Evolutionary conservation across 2,329 filamentous ascomycete genomes (phyloP), one percentile per base, ranked within the genome.

Genomic region (Fusarium avenaceum): DNA sequence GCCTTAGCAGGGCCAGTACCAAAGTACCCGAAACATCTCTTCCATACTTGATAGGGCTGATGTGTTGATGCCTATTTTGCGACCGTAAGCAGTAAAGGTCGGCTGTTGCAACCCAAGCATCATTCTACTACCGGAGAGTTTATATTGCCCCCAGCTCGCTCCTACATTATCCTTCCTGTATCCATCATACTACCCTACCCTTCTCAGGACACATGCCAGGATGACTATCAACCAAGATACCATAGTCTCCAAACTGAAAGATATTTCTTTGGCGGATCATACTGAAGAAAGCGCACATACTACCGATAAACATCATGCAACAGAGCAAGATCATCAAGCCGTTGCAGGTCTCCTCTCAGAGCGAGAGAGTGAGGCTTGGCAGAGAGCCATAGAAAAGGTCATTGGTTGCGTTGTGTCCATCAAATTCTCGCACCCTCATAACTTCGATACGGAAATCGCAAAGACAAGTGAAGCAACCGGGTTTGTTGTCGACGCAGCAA

Each of bases 351-450:
- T 67, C 3, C 45, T 67, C 0, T 67, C 65, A 9, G 65, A 67
- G 8, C 50, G 65, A 6, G 65, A 67, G n/a, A 67, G 65, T 6
- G 65, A 67, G 13, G 53, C 65, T 5, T 99, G 96, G 96, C 95
- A 98, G 79, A 91, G 90, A 44, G 97, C 94, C 0, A 97, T 98
- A 65, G 94, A 97, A 80, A 91, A 89, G 63, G 96, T 99, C 4
- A 94, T 98, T 43, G 89, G 91, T 76, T 97, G 94, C 72, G 96
- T 98, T n/a, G 96, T 99, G 32, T 97, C 95, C 13, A 98, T 99
- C 76, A 92, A 96, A 69, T 99, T 98, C 83, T 98, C 94, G 77
- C 94, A 97, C 83, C 97, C 96, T 1, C 97, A 93, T 77, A 93
- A 94, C 17, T 99, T 99, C 77, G 96, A 99, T 78, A 98, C 96